Evolutionary conservation across 805 yeast genomes (phyloP).

Genomic region (Nakazawaea wickerhamii): DNA sequence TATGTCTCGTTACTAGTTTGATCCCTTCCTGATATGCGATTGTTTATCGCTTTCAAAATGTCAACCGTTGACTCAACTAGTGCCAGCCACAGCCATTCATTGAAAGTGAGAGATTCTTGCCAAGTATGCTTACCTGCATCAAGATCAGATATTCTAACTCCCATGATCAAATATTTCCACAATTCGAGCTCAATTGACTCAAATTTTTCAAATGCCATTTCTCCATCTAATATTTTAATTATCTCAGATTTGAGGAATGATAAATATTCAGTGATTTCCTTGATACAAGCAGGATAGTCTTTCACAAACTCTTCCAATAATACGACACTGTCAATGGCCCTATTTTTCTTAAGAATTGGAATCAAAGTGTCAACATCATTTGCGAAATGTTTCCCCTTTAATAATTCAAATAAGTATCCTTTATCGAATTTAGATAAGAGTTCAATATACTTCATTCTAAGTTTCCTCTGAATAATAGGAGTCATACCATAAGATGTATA

Average conservation of each 20-base stretch:
- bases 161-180: slow-evolving; percentile 30
- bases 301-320: slow-evolving; percentile 23
- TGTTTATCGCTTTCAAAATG: slow-evolving; percentile 26
- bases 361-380: slow-evolving; percentile 13
- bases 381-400: background rate
- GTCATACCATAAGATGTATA: slow-evolving; percentile 14
- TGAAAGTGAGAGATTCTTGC: slow-evolving; percentile 19
- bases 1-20: background rate
- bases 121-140: slow-evolving; percentile 17
- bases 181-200: slow-evolving; percentile 23
- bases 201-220: slow-evolving; percentile 12
- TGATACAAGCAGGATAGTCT: slow-evolving; percentile 27
- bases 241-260: slow-evolving; percentile 18
- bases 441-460: slow-evolving; percentile 21
- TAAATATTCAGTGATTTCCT: slow-evolving; percentile 19
- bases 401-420: slow-evolving; percentile 14
- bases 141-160: slow-evolving; percentile 27
- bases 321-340: slow-evolving; percentile 28
- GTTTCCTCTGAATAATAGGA: slow-evolving; percentile 13
- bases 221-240: slow-evolving; percentile 16
- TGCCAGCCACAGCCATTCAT: slow-evolving; percentile 34
- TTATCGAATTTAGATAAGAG: slow-evolving; percentile 22
- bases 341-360: slow-evolving; percentile 19
- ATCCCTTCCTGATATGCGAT: slow-evolving; percentile 9
- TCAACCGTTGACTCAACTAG: slow-evolving; percentile 35